These are phyloP conservation scores for Sophora flavescens DNA, from an alignment of 306 rosid genomes.

Conservation along the genomic window DNA sequence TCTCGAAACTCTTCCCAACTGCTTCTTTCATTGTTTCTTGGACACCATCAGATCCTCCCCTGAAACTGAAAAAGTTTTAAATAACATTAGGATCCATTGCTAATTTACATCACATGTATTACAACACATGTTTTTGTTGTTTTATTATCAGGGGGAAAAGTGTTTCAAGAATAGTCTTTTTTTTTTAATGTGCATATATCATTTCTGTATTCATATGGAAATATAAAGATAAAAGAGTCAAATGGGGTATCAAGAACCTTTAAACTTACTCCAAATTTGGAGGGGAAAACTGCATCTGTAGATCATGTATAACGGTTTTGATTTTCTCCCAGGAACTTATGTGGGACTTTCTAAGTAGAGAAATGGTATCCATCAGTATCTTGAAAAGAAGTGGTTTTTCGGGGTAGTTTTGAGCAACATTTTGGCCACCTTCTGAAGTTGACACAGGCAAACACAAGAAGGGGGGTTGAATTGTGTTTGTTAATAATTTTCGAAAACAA, in stretches of 20 bases:
- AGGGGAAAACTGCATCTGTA: constrained; percentile 64
- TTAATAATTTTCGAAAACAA: too few species aligned
- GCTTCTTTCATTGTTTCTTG: constrained; percentile 50
- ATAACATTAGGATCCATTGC: background rate
- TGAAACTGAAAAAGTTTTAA: constrained; percentile 53
- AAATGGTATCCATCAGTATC: constrained; percentile 52
- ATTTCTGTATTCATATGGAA: too few species aligned
- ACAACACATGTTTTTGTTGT: background rate
- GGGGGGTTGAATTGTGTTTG: too few species aligned
- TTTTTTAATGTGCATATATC: too few species aligned
- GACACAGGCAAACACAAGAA: too few species aligned
- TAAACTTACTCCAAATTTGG: constrained; percentile 67
- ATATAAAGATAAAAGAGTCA: background rate
- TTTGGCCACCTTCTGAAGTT: constrained; percentile 52
- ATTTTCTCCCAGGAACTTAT: constrained; percentile 61
- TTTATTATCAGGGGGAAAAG: too few species aligned
- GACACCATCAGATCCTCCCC: constrained; percentile 36
- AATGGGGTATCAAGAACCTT: background rate
- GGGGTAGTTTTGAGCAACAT: constrained; percentile 41
- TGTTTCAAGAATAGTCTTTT: too few species aligned
- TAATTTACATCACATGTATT: background rate
- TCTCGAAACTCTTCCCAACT: too few species aligned
- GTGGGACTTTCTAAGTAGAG: constrained; percentile 60
- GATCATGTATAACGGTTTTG: constrained; percentile 52
- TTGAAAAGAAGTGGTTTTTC: constrained; percentile 49